Base-by-base conservation (phyloP, 345 rosid species). In the Pistacia integerrima region DNA sequence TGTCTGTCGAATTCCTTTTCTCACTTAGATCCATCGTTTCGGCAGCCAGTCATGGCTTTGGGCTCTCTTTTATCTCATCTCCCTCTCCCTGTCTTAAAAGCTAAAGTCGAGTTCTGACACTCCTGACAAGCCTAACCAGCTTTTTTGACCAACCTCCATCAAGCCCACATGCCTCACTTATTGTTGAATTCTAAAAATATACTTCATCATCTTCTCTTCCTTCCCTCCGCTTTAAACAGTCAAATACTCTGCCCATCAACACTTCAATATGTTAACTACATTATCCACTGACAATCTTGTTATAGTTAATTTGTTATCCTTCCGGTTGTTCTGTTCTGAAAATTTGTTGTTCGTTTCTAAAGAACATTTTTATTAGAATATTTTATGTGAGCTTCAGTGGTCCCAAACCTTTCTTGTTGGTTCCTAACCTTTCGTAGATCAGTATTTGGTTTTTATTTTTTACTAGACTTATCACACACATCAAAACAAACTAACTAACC, bases 191-290 rank as follows among this genome's bases (percentile, higher is more conserved):
- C 57, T 16, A 54, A 5, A 54, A 5, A 54, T 41, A 60, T 63
- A 11, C 64, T 76, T 61, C 28, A 13, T 75, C 20, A 44, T 69
- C 49, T 8, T n/a, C 10, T 5, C 48, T 5, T 11, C 55, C 58
- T 33, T 72, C 38, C 48, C 13, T 61, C 54, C 25, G 8, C 30
- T 69, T 73, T 67, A 78, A 69, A 76, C 70, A 69, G 78, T 81
- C 80, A 84, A 77, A 67, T 55, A 20, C 75, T 62, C 77, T 28
- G 1, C 65, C 41, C 78, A 65, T 54, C 77, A 74, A 79, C 60
- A 48, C 48, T 64, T 59, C 64, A 30, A 76, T 6, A 20, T n/a
- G 20, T 14, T 28, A 12, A 44, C 48, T 22, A 17, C 80, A 18
- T 77, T 54, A 54, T 54, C 80, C 73, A 48, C 73, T 59, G 57